These are phyloP conservation scores for Hypoxylon sp. DNA, from an alignment of 2,329 filamentous ascomycete genomes.

Conservation along the genomic window DNA sequence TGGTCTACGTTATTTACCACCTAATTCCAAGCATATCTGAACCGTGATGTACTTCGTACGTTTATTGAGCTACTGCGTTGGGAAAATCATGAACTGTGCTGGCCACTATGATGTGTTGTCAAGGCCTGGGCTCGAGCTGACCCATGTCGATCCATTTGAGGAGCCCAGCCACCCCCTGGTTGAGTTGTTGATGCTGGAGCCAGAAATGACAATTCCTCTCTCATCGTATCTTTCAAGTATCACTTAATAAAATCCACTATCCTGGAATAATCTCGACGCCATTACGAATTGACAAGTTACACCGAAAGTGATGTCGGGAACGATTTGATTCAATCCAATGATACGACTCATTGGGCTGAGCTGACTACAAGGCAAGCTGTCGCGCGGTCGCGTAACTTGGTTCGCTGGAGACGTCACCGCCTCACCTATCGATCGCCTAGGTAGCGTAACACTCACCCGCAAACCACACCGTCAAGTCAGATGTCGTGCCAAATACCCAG, in stretches of 20 bases:
- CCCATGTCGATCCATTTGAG: slow-evolving; percentile 30
- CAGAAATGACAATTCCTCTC: slow-evolving; percentile 15
- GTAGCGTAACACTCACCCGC: slow-evolving; percentile 14
- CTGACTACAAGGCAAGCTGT: slow-evolving; percentile 27
- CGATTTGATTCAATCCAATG: slow-evolving; percentile 20
- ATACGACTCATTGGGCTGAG: slow-evolving; percentile 14
- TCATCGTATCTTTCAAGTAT: neutral
- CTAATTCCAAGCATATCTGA: neutral
- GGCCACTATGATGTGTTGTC: slow-evolving; percentile 36
- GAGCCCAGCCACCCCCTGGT: slow-evolving; percentile 21
- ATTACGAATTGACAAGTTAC: slow-evolving; percentile 14
- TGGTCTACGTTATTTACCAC: slow-evolving; percentile 7
- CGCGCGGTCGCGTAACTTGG: slow-evolving; percentile 11
- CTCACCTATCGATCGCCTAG: neutral
- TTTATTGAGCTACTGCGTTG: slow-evolving; percentile 17
- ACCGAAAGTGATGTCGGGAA: slow-evolving; percentile 6
- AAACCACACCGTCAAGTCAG: slow-evolving; percentile 14
- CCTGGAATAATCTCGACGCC: neutral
- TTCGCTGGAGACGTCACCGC: slow-evolving; percentile 14
- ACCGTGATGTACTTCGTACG: neutral
- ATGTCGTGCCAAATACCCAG: slow-evolving; percentile 19
- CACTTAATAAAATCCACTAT: slow-evolving; percentile 17
- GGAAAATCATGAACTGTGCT: slow-evolving; percentile 16
- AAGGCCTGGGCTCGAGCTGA: slow-evolving; percentile 23
- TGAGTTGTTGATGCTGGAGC: slow-evolving; percentile 21